phyloP scores from a whole-genome alignment of 1,284 basidiomycete species.

The Fomitopsis betulina region DNA sequence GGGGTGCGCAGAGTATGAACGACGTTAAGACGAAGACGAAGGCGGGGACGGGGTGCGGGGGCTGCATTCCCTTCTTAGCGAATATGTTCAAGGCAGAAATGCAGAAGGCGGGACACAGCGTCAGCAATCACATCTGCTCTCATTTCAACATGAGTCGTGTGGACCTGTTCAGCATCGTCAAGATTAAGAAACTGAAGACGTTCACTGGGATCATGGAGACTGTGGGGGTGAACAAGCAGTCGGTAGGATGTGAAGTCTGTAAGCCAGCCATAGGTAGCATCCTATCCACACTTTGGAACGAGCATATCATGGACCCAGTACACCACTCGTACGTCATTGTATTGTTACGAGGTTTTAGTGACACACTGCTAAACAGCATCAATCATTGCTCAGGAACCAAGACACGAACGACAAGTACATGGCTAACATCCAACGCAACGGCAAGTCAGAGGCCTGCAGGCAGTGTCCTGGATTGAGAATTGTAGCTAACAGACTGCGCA shows the following conservation, averaged over 20 bases:
- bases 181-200: slow-evolving; percentile 59
- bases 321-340: slow-evolving; percentile 42
- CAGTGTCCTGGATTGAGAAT: too few species aligned
- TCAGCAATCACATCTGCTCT: slow-evolving; percentile 62
- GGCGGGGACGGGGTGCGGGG: slow-evolving; percentile 71
- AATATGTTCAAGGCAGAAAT: slow-evolving; percentile 59
- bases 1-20: slow-evolving; percentile 45
- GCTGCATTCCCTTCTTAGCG: slow-evolving; percentile 52
- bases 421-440: slow-evolving; percentile 77
- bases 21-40: slow-evolving; percentile 69
- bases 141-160: slow-evolving; percentile 69
- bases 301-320: slow-evolving; percentile 60
- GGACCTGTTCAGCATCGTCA: slow-evolving; percentile 66
- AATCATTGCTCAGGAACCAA: slow-evolving; percentile 41
- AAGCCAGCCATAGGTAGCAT: slow-evolving; percentile 70
- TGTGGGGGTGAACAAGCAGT: slow-evolving; percentile 44
- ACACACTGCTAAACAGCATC: neutral
- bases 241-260: slow-evolving; percentile 71
- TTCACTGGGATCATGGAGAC: slow-evolving; percentile 54
- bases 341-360: neutral
- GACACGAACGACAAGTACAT: slow-evolving; percentile 71
- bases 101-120: slow-evolving; percentile 59
- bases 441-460: slow-evolving; percentile 27
- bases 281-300: slow-evolving; percentile 66
- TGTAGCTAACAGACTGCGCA: slow-evolving; percentile 5